Conservation (phyloP, 2,329 filamentous ascomycete genomes). For the Paecilomyces sp. region DNA sequence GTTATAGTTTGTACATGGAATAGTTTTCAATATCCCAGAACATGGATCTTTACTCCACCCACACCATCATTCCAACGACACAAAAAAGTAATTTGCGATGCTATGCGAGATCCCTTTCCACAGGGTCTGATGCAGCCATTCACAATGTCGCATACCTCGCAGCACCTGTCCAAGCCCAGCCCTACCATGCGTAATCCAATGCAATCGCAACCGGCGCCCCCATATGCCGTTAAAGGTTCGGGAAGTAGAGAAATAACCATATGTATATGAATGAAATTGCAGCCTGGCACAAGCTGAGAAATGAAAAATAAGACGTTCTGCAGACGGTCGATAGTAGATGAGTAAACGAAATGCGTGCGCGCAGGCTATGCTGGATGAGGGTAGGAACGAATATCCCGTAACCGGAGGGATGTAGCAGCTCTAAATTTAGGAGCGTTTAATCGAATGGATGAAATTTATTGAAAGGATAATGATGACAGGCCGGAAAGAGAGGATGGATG, state of each 20-base stretch:
- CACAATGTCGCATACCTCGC: not conserved
- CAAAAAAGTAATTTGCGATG: not conserved
- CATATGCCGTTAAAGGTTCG: not conserved
- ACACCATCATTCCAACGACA: not conserved
- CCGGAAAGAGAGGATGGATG: not conserved
- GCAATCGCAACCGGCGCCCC: not conserved
- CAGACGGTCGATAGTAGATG: not conserved
- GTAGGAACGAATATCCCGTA: not conserved
- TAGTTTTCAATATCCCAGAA: not conserved
- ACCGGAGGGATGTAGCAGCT: not conserved
- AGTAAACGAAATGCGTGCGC: not conserved
- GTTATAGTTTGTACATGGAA: not conserved
- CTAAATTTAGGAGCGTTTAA: not conserved
- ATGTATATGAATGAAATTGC: not conserved
- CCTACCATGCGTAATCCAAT: not conserved
- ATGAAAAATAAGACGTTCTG: not conserved
- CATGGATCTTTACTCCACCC: constrained; percentile 11
- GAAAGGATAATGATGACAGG: not conserved
- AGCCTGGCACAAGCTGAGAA: not conserved
- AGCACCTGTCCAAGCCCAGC: not conserved
- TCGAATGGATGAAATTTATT: not conserved
- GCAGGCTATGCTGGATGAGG: not conserved
- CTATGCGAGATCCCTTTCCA: not conserved
- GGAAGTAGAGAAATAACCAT: not conserved
- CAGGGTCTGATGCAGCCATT: not conserved